Evolutionary conservation across 352 stramenopile species (phyloP).

Genomic region (Globisporangium cystogenes): DNA sequence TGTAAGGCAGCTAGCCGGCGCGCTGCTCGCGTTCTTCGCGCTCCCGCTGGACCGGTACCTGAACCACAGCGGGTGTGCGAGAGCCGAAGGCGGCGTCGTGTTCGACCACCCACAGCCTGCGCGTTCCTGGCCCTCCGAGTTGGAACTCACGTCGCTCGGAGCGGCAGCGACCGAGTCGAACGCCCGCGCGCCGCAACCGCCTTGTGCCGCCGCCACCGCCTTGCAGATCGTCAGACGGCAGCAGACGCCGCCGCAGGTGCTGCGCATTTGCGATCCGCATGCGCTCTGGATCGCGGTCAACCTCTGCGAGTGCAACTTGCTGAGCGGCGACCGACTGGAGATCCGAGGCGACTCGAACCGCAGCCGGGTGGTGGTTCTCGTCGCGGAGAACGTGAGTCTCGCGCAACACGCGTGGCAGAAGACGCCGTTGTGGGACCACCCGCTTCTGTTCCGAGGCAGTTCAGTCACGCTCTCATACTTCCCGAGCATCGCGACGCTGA

Average conservation of each 20-base stretch:
- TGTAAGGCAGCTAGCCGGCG: too few relatives aligned
- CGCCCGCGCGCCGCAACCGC: background rate
- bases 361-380: constrained; percentile 6
- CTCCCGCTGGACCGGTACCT: constrained; percentile 2
- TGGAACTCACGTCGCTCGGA: background rate
- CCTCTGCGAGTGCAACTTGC: constrained; percentile 15
- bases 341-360: constrained; percentile 9
- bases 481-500: constrained; percentile 37
- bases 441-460: constrained; percentile 34
- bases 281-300: constrained; percentile 22
- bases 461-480: constrained; percentile 43
- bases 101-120: too few relatives aligned
- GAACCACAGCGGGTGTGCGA: constrained; percentile 1
- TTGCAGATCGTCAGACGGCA: constrained; percentile 15
- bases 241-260: constrained; percentile 17
- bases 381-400: constrained; percentile 12
- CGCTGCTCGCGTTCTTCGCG: constrained; percentile 3
- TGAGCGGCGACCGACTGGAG: constrained; percentile 19
- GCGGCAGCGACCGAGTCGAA: background rate
- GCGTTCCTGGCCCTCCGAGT: background rate
- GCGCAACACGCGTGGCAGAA: constrained; percentile 1
- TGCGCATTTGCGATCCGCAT: constrained; percentile 11
- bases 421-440: constrained; percentile 30
- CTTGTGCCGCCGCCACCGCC: background rate
- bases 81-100: background rate